phyloP scores from a whole-genome alignment of 345 rosid species.

The Carallia brachiata region DNA sequence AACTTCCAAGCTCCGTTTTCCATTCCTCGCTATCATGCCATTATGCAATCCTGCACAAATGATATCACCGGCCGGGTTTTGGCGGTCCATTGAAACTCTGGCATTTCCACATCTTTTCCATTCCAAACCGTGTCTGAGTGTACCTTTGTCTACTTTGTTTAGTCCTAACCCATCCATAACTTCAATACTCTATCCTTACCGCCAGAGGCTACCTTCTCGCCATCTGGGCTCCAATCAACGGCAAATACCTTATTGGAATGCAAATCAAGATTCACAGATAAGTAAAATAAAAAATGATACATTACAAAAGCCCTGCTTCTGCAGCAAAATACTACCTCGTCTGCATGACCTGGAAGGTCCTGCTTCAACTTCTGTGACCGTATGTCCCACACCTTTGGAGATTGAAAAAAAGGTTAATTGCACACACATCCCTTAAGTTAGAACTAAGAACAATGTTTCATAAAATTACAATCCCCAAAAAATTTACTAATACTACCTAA shows the following conservation, averaged over 20 bases:
- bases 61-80: neutral
- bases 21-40: neutral
- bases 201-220: constrained; percentile 96
- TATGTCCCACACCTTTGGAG: constrained; percentile 81
- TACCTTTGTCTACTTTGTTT: neutral
- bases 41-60: neutral
- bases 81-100: neutral
- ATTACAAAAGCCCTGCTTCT: neutral
- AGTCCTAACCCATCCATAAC: constrained; percentile 81
- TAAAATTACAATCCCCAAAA: no score
- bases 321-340: constrained; percentile 54
- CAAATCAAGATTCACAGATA: neutral
- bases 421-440: no score
- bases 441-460: no score
- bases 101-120: neutral
- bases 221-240: constrained; percentile 99
- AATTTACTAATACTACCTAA: no score
- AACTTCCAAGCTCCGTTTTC: neutral
- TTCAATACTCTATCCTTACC: constrained; percentile 89
- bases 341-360: constrained; percentile 96
- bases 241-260: constrained; percentile 57
- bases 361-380: constrained; percentile 75
- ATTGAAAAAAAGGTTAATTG: neutral
- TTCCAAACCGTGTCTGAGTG: constrained; percentile 3
- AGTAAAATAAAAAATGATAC: neutral